Percentiles rank a stretch among this genome's conserved stretches.
phyloP scores from a whole-genome alignment of 176 grass and related monocot genomes.

The Rhynchospora pubera region DNA sequence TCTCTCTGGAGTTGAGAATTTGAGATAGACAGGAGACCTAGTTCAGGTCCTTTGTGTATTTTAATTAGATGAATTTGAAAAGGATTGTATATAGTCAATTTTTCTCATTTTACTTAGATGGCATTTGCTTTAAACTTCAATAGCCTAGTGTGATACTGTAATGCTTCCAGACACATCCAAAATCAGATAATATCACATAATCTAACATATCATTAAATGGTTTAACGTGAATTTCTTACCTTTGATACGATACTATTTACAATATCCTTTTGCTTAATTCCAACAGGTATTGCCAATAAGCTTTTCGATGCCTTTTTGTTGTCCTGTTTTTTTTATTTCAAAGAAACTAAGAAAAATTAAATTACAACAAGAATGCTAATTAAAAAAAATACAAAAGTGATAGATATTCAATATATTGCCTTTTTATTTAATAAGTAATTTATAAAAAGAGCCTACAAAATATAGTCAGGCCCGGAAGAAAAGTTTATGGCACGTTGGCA shows the following conservation, averaged over 20 bases:
- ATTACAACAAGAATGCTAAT: neutral
- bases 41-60: neutral
- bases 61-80: neutral
- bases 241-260: conserved; percentile 70
- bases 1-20: neutral
- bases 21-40: neutral
- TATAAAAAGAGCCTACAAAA: neutral
- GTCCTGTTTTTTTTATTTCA: conserved; percentile 5
- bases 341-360: neutral
- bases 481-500: neutral
- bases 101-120: neutral
- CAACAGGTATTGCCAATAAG: conserved; percentile 75
- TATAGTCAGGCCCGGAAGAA: neutral
- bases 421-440: neutral
- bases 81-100: neutral
- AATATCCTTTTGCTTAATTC: conserved; percentile 66
- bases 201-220: neutral
- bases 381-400: neutral
- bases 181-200: neutral
- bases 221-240: conserved; percentile 28
- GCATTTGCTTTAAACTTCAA: neutral
- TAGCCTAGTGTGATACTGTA: neutral
- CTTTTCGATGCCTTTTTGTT: conserved; percentile 30
- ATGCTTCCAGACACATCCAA: neutral
- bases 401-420: neutral